Base-by-base conservation (phyloP, 208 protist species). In the Phytomonas sp. region DNA sequence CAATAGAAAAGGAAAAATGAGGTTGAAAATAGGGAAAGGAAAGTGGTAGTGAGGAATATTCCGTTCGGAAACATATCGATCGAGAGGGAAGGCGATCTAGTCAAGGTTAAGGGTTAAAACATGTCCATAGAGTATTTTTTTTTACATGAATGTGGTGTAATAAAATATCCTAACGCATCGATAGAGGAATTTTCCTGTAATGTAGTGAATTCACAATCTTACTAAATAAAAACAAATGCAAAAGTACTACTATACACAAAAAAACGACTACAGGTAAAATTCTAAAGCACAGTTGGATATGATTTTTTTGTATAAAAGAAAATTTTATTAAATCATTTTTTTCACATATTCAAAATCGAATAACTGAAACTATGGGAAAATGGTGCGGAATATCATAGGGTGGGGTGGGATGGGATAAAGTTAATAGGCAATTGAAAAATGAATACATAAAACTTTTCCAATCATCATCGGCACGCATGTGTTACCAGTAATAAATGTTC, bases 261-360 rank as follows among this genome's bases (percentile, higher is more conserved):
- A 19, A 6, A 0, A 4, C 45, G 23, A 56, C 5, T 56, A 7
- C 23, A 56, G 8, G 0, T 2, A 60, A 70, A 76, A 76, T 72
- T 66, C 33, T 45, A 36, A 68, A 63, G 64, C 23, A 31, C 56
- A 67, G n/a, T 40, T 72, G 16, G 64, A 72, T 30, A 73, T 29
- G 29, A 73, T 26, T 63, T 45, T 52, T 37, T n/a, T n/a, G 29
- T 4, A 37, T 40, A 69, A 7, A 0, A 0, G 0, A 67, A n/a
- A 45, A 49, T 1, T 4, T 67, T 66, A 23, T 70, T 67, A 31
- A 16, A 4, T 1, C 32, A 12, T 36, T 71, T 69, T 71, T 23
- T 68, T 16, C 36, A 11, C 11, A 62, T 23, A 62, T 63, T 32
- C 7, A 66, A 16, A n/a, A n/a, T n/a, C n/a, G n/a, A n/a, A n/a